Evolutionary conservation across 2,329 filamentous ascomycete genomes (phyloP).

Genomic region (Pezicula neosporulosa): DNA sequence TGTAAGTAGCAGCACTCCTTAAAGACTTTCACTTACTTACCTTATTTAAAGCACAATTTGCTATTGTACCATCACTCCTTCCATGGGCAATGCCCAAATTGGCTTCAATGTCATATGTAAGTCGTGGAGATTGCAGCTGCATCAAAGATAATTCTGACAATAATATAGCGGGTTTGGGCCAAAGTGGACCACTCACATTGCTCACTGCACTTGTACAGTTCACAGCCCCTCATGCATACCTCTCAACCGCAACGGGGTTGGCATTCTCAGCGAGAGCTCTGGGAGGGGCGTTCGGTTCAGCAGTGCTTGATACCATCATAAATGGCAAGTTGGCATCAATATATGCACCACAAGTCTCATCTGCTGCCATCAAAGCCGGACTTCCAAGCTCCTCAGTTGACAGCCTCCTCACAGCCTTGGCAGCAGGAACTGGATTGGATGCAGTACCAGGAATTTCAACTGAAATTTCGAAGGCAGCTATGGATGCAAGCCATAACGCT

Average conservation of each 20-base stretch:
- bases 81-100: slow-evolving; percentile 41
- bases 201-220: slow-evolving; percentile 49
- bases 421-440: slow-evolving; percentile 27
- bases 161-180: slow-evolving; percentile 39
- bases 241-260: slow-evolving; percentile 50
- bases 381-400: slow-evolving; percentile 34
- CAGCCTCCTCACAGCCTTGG: slow-evolving; percentile 36
- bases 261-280: slow-evolving; percentile 50
- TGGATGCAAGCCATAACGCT: slow-evolving; percentile 37
- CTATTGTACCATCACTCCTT: slow-evolving; percentile 41
- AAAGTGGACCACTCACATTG: slow-evolving; percentile 45
- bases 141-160: not conserved
- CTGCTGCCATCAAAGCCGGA: slow-evolving; percentile 39
- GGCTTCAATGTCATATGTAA: slow-evolving; percentile 40
- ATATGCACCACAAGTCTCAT: slow-evolving; percentile 36
- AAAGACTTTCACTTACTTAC: not conserved
- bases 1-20: slow-evolving; percentile 29
- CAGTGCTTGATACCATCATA: slow-evolving; percentile 48
- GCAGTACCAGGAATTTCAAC: slow-evolving; percentile 34
- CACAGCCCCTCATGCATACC: slow-evolving; percentile 47
- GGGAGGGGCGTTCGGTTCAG: slow-evolving; percentile 49
- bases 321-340: slow-evolving; percentile 39
- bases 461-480: slow-evolving; percentile 33
- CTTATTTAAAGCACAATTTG: slow-evolving; percentile 34
- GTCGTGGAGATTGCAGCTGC: not conserved